Base-by-base conservation (phyloP, 306 rosid genomes). In the Morella rubra region DNA sequence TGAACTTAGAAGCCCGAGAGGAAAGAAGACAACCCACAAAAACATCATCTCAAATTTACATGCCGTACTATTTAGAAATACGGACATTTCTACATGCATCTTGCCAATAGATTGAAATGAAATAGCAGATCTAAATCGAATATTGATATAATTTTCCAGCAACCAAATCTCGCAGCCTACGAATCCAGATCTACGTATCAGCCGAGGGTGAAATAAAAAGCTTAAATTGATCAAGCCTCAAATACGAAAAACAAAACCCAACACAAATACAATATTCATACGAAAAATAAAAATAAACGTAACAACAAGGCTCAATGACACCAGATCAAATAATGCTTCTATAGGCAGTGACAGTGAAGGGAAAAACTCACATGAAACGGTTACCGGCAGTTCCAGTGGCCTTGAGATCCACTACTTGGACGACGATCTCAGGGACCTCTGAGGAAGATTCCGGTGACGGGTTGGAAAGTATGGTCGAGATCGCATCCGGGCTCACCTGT, bases 401-500 rank as follows among this genome's bases (percentile, higher is more conserved):
- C 44, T 70, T 80, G 81, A 96, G 99, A 86, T 96, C 93, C 49
- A 87, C 74, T 59, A 96, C 85, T 84, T 96, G 98, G 11, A 92
- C 87, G 6, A 92, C 85, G 49, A 96, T 79, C 4, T 87, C 87
- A 1, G 91, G 90, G n/a, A 88, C 70, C 69, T 85, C 89, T n/a
- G 86, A 69, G 7, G 91, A 74, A 5, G 87, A 66, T 22, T 86
- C 91, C 3, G 97, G 96, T 0, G 91, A 79, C 1, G 96, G 93
- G 62, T 87, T 87, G 0, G 89, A 85, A n/a, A 89, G 78, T 10
- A 95, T 37, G 0, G 37, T 78, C 5, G 92, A 88, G 24, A 95
- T 85, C 59, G 91, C 99, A 55, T 87, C 77, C 9, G 83, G 82
- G 10, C 83, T 88, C 1, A 86, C 69, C 0, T 87, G 44, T 65